phyloP scores from a whole-genome alignment of 805 yeast species.

The Candida pseudofarinosa region DNA sequence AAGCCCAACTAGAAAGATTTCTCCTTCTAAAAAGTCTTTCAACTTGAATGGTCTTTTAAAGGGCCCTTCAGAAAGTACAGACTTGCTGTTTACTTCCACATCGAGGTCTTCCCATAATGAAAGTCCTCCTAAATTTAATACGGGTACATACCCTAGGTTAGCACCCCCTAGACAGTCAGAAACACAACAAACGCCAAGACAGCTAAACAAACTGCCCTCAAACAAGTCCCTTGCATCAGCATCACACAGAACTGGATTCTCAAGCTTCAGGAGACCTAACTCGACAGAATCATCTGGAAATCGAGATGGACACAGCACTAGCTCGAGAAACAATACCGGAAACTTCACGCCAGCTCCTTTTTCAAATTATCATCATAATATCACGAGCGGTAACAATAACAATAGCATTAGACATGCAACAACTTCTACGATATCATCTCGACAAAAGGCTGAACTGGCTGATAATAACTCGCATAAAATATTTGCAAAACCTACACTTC shows the following conservation, averaged over 20 bases:
- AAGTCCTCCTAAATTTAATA: background rate
- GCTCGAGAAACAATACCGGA: background rate
- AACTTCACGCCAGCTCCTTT: background rate
- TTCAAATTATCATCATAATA: background rate
- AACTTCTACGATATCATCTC: background rate
- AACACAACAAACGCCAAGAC: too few relatives aligned
- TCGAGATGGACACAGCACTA: background rate
- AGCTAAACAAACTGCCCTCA: conserved; percentile 1
- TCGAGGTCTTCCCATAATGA: conserved; percentile 3
- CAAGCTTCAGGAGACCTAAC: background rate
- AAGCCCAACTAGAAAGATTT: conserved; percentile 27
- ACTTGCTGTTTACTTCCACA: background rate
- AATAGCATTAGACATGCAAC: background rate
- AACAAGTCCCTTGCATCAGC: conserved; percentile 6
- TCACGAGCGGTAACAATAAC: background rate
- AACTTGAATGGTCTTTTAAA: conserved; percentile 30
- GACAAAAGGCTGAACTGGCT: background rate
- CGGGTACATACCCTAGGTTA: background rate
- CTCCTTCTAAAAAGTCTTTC: conserved; percentile 39
- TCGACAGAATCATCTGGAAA: background rate
- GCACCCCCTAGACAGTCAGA: background rate
- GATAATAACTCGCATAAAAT: background rate
- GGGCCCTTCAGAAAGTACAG: conserved; percentile 3
- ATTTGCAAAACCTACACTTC: background rate
- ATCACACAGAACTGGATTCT: conserved; percentile 11